Evolutionary conservation across 768 basidiomycete genomes (phyloP).

Genomic region (Hortiboletus flavorubellus): DNA sequence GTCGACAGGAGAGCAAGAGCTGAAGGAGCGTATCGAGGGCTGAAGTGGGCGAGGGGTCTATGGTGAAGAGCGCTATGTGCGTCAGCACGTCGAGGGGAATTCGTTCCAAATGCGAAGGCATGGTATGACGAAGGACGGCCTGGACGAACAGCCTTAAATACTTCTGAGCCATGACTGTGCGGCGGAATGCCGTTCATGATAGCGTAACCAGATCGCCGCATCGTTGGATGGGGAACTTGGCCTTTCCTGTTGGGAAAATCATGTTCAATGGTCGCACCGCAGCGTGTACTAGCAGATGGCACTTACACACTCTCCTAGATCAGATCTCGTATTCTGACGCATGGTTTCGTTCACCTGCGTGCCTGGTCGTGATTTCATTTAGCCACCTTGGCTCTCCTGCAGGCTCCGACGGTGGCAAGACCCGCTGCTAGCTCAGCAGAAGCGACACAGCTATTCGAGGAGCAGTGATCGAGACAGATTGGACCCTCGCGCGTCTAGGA

Average conservation of each 20-base stretch:
- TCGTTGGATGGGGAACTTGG: conserved; percentile 30
- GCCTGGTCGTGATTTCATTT: conserved; percentile 37
- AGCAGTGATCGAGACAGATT: conserved; percentile 25
- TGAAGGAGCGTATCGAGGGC: conserved; percentile 41
- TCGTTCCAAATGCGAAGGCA: conserved; percentile 45
- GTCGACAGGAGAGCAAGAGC: conserved; percentile 45
- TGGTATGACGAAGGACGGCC: conserved; percentile 27
- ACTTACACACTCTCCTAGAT: conserved; percentile 31
- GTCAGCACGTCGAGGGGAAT: conserved; percentile 58
- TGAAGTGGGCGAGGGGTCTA: conserved; percentile 35
- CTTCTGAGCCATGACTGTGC: conserved; percentile 17
- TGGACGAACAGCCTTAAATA: conserved; percentile 23
- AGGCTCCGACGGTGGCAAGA: conserved; percentile 23
- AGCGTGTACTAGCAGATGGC: conserved; percentile 27
- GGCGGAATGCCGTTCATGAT: conserved; percentile 31
- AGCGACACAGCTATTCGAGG: conserved; percentile 23
- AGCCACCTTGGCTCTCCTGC: conserved; percentile 32
- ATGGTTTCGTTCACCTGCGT: conserved; percentile 27
- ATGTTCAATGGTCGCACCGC: conserved; percentile 27
- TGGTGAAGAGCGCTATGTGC: conserved; percentile 48
- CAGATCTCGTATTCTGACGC: conserved; percentile 33
- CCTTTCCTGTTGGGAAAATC: conserved; percentile 38
- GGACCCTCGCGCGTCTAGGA: conserved; percentile 7
- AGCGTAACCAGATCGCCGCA: conserved; percentile 34
- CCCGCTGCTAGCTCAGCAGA: conserved; percentile 14